Evolutionary conservation across 306 rosid species (phyloP), one percentile per base, ranked within the genome.

Genomic region (Prosopis cineraria): DNA sequence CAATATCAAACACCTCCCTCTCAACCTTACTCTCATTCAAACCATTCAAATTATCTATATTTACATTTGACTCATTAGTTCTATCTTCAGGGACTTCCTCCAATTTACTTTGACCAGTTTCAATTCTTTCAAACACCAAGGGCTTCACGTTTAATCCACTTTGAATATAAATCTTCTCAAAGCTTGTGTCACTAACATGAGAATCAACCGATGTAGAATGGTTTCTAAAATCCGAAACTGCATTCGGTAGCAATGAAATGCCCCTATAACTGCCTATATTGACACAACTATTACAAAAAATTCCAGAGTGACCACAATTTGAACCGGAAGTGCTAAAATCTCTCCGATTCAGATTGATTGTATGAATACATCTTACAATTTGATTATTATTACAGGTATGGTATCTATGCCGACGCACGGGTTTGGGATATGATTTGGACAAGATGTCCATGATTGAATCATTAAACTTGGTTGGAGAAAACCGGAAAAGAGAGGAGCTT

Each of bases 151-250:
- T 90, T 86, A 91, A 84, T 44, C 89, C 88, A 3, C 84, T 88
- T 81, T 94, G 96, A 84, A 94, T 84, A 76, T 85, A 94, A 78
- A 91, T 88, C 73, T 77, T 87, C 82, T 91, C 93, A 69, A 94
- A 90, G 88, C 86, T 84, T 74, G 89, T 81, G 68, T 91, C 90
- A 72, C 85, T 87, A 80, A 71, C 88, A 82, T 74, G 88, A 85
- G 90, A 73, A 55, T 90, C 97, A 63, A 82, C 89, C 43, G 94
- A 91, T 17, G 98, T 94, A 16, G 97, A 94, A 27, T 90, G 91
- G 44, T 88, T 91, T 79, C 93, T 89, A 89, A 85, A 69, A 86
- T 94, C 86, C 3, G 96, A 94, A 6, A 94, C 93, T 77, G 92
- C 96, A 73, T 89, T 82, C 22, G 91, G 67, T 58, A 84, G 80